Base-by-base conservation (phyloP, 495 filamentous ascomycete genomes). In the Lasiosphaeriaceae sp. region DNA sequence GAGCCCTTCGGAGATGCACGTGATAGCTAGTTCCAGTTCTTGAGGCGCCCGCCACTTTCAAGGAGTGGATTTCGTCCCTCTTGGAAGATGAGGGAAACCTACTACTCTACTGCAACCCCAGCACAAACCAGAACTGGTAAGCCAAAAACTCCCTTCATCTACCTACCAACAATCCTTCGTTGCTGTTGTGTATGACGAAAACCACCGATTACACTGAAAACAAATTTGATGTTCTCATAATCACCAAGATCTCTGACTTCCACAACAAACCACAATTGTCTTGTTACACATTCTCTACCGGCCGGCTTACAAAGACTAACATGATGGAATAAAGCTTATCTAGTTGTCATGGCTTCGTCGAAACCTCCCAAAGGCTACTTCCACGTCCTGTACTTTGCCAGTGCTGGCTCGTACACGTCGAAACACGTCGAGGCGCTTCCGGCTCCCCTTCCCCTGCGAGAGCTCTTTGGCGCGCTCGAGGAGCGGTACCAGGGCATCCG, bases 371-470 rank as follows among this genome's bases (percentile, higher is more conserved):
- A 68, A 29, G 80, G 80, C 21, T 78, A 85, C 59, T 96, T 96
- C 75, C 87, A 83, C 65, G 74, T 96, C 54, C 85, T 94, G 60
- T 96, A 95, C 76, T 96, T 97, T 73, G 90, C 90, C 66, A 79
- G 83, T 56, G 89, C 89, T 43, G 83, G 85, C 52, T 83, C 83
- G 55, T 90, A 82, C 68, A 92, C 92, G 6, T 71, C 76, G 31
- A 90, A 86, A 67, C 76, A 83, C 52, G 85, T 79, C 37, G 92
- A 97, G 63, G 71, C 66, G 11, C 71, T 97, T 12, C 75, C 86
- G 16, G 90, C 91, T 16, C 92, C 93, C 24, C 71, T 96, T 5
- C 76, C 83, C 7, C 61, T 93, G 6, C 62, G 70, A 24, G 72
- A 83, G 45, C 76, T 98, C 14, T 96, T 90, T 67, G 67, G 72